These are phyloP conservation scores for Candida namnaoensis DNA, from an alignment of 805 yeast species.

Conservation along the genomic window DNA sequence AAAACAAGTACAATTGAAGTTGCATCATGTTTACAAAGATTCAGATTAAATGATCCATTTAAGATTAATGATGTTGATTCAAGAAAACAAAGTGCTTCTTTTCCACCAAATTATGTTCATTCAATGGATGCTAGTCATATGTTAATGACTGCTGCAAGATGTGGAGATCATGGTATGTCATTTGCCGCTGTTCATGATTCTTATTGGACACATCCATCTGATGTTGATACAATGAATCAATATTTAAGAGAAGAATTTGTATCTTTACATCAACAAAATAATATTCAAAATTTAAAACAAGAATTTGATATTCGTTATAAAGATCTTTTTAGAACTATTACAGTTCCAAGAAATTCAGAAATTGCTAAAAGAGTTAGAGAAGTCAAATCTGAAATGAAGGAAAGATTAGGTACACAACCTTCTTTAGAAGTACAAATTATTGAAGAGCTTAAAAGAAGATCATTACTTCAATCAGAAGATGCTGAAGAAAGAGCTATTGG, in stretches of 20 bases:
- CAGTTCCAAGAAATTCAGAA: conserved; percentile 42
- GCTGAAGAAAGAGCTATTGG: no score
- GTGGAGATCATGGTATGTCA: conserved; percentile 53
- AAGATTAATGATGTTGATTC: conserved; percentile 75
- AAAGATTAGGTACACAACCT: conserved; percentile 9
- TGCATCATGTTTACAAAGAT: conserved; percentile 78
- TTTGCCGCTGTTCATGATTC: conserved; percentile 98
- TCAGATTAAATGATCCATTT: conserved; percentile 85
- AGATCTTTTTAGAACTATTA: conserved; percentile 54
- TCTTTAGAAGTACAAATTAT: no score
- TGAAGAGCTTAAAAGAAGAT: no score
- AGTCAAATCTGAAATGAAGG: conserved; percentile 39
- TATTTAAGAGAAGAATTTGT: conserved; percentile 64
- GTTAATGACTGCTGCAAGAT: conserved; percentile 79
- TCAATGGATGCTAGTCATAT: conserved; percentile 96
- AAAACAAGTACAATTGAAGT: conserved; percentile 55
- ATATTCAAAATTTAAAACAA: conserved; percentile 51
- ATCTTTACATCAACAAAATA: no score
- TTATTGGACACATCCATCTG: conserved; percentile 94
- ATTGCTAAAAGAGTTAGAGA: conserved; percentile 40
- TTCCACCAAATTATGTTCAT: conserved; percentile 93
- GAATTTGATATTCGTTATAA: conserved; percentile 80
- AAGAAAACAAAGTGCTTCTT: conserved; percentile 84
- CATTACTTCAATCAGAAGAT: no score
- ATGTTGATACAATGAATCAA: conserved; percentile 71